A percentile compares a stretch with the other conserved stretches of the same genome.
Conservation (phyloP, 2,329 filamentous ascomycete genomes). For the Hortaea werneckii region DNA sequence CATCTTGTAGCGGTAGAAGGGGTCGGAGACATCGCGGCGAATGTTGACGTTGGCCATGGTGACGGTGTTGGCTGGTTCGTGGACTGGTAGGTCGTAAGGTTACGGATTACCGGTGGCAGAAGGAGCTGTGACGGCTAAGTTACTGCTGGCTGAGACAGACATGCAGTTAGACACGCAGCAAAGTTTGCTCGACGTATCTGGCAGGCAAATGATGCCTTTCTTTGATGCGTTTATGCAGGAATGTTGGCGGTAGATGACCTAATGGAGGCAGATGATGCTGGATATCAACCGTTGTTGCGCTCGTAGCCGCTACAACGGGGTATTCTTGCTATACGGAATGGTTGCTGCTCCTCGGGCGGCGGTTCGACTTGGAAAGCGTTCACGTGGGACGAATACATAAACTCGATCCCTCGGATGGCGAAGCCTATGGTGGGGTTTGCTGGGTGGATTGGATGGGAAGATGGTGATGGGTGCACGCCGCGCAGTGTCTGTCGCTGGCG, state of each 20-base stretch:
- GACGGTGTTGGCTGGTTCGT: slow-evolving; percentile 40
- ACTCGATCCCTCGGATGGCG: slow-evolving; percentile 37
- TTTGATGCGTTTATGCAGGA: neutral
- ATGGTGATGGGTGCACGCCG: slow-evolving; percentile 9
- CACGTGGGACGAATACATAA: slow-evolving; percentile 98
- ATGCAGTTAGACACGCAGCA: slow-evolving; percentile 40
- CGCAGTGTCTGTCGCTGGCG: no score
- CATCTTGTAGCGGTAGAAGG: slow-evolving; percentile 99
- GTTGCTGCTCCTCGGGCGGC: slow-evolving; percentile 79
- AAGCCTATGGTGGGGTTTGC: slow-evolving; percentile 1
- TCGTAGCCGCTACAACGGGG: slow-evolving; percentile 74
- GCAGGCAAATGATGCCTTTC: neutral
- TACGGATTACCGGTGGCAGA: slow-evolving; percentile 3
- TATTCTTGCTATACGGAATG: slow-evolving; percentile 93
- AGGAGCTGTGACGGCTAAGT: slow-evolving; percentile 2
- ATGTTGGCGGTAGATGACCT: neutral
- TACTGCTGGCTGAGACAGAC: slow-evolving; percentile 39
- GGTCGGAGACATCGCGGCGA: slow-evolving; percentile 93
- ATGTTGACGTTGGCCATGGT: slow-evolving; percentile 98
- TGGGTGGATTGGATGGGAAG: slow-evolving; percentile 6
- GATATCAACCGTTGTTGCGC: slow-evolving; percentile 77
- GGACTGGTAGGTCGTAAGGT: neutral
- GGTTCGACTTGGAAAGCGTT: slow-evolving; percentile 88
- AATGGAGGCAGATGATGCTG: neutral
- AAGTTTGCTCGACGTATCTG: slow-evolving; percentile 16